Base-by-base conservation (phyloP, 1,139 yeast species). In the Ogataea hybrid region DNA sequence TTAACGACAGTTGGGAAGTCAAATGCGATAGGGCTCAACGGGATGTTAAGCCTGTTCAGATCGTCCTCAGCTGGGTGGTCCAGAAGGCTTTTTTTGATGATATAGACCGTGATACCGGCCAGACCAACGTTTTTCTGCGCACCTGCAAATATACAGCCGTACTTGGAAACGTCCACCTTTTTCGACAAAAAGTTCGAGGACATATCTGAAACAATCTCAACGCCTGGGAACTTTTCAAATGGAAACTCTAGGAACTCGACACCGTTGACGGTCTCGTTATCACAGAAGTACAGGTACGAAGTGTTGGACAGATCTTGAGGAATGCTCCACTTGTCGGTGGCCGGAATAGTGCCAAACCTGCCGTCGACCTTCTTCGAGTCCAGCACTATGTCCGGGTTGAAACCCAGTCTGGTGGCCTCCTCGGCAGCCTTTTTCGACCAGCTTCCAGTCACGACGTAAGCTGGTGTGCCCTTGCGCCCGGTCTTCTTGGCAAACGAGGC, bases 51-150 rank as follows among this genome's bases (percentile, higher is more conserved):
- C 25, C 69, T 64, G 33, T 64, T 71, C 54, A 88, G 71, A 53
- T 81, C 80, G 1, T 69, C 84, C 47, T 81, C 88, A 5, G 77
- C 57, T 2, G 88, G 80, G 51, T 80, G 81, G 25, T 81, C 83
- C 42, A 92, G 68, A 41, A 92, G 72, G 4, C 81, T 62, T 63
- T 90, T 90, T 66, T 86, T 86, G 62, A 90, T 81, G 54, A 92
- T 90, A 64, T 89, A 90, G 50, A 92, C 75, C 14, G 97, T 84
- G 53, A 92, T 77, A 32, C 98, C 98, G 5, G 98, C 97, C 61
- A 92, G 71, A 42, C 98, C 98, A 59, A 92, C 88, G 63, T 92
- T 92, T 68, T 92, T 92, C 67, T 92, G 98, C 15, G 97, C 98
- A 47, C 98, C 98, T n/a, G 94, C 95, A 79, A 82, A 76, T 48